These are phyloP conservation scores for Phytophthora fragariae DNA, from an alignment of 352 stramenopile genomes.

Conservation along the genomic window DNA sequence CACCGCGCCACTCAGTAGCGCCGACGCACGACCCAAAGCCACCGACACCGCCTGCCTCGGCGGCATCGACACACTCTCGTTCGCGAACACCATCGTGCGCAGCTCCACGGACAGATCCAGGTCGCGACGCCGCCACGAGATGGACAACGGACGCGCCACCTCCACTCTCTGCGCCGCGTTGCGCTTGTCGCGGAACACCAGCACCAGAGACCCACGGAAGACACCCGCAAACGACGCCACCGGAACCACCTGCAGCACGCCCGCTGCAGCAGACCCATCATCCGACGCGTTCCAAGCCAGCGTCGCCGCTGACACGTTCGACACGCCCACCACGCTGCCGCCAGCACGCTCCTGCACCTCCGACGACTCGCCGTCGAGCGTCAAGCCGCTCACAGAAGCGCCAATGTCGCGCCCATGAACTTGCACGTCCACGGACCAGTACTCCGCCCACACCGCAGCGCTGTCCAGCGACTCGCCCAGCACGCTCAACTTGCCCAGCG, in stretches of 20 bases:
- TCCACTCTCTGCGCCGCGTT: conserved; percentile 21
- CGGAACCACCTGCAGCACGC: conserved; percentile 9
- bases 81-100: conserved; percentile 10
- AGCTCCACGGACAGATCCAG: conserved; percentile 19
- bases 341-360: conserved; percentile 4
- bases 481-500: conserved; percentile 2
- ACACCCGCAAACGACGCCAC: conserved; percentile 6
- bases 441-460: conserved; percentile 10
- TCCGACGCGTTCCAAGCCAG: conserved; percentile 4
- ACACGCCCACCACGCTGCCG: conserved; percentile 10
- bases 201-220: conserved; percentile 17
- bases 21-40: conserved; percentile 19
- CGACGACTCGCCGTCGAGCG: background rate
- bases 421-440: conserved; percentile 17
- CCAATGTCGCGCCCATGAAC: conserved; percentile 5
- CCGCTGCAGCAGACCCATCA: conserved; percentile 3
- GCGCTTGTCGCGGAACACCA: conserved; percentile 23
- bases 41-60: no score
- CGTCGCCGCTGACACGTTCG: conserved; percentile 12
- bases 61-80: conserved; percentile 36
- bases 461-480: conserved; percentile 6
- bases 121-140: conserved; percentile 9
- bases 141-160: conserved; percentile 9
- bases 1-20: conserved; percentile 3
- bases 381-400: background rate